Evolutionary conservation across 148 eudicot genomes (phyloP), one percentile per base, ranked within the genome.

Genomic region (Gaultheria prostrata): DNA sequence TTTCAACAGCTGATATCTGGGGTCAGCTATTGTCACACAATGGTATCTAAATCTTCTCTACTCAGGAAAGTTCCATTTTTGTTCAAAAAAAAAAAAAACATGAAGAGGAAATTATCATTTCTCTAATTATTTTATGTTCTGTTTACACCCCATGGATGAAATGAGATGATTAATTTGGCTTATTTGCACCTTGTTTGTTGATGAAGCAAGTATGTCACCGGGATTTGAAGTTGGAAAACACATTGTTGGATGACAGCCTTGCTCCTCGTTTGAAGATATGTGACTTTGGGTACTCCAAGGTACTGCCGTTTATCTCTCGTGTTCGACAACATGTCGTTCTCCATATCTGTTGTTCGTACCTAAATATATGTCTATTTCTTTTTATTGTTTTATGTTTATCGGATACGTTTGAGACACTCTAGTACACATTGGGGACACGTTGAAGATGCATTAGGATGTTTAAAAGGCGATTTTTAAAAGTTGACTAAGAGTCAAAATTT

Each of bases 1-100:
- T 94, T 94, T 86, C 98, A 92, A 71, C 98, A 94, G 69, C 93
- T 94, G 72, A 92, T 94, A 77, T 94, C 98, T 54, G 98, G 98
- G 65, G 95, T 94, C 83, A 92, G 95, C 89, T 94, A 93, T 85
- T 94, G 95, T 70, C 98, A 93, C 82, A 83, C 89, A 45, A 94
- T 93, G 98, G 98, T 94, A 88, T 49, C 50, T n/a, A 57, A 70
- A 61, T 75, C 24, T 76, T 74, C 10, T 75, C 49, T 79, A 17
- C 51, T 4, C 33, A 30, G 17, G 56, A 26, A 20, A 59, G 35
- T 43, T 76, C 4, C 35, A 9, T 39, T 39, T 39, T 39, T 39
- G 43, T 39, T 39, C 43, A 4, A 35, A 35, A 35, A 33, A 33
- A 33, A 35, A 35, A 39, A 39, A 39, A 39, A 39, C 0, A 5